Evolutionary conservation across 345 rosid species (phyloP).

Genomic region (Citrus hindsii): DNA sequence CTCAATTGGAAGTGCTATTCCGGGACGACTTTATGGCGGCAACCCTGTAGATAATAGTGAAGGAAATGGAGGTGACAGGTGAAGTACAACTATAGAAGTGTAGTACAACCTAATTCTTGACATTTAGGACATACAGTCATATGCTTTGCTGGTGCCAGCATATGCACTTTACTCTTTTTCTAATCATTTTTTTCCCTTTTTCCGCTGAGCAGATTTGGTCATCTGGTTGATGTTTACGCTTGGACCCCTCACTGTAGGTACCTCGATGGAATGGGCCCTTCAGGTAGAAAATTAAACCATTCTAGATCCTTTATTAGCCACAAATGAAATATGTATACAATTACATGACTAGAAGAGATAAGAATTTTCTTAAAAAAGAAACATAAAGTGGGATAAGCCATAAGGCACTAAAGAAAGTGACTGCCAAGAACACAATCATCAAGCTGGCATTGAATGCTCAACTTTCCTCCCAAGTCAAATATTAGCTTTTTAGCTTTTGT

Average conservation of each 20-base stretch:
- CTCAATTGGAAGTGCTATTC: slow-evolving; percentile 93
- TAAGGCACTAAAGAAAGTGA: slow-evolving; percentile 18
- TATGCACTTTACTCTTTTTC: neutral
- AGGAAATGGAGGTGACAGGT: slow-evolving; percentile 98
- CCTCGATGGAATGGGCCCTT: slow-evolving; percentile 86
- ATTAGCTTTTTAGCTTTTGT: too few species aligned
- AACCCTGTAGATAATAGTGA: slow-evolving; percentile 67
- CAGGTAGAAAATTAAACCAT: slow-evolving; percentile 51
- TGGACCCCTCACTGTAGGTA: slow-evolving; percentile 97
- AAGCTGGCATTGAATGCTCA: too few species aligned
- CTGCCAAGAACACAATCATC: neutral
- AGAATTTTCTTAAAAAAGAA: slow-evolving; percentile 10
- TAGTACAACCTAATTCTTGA: slow-evolving; percentile 17
- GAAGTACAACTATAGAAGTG: slow-evolving; percentile 3
- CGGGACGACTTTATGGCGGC: slow-evolving; percentile 94
- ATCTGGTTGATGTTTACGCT: slow-evolving; percentile 75
- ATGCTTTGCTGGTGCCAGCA: neutral
- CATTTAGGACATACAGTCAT: neutral
- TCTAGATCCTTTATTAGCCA: neutral
- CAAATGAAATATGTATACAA: neutral
- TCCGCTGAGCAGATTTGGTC: slow-evolving; percentile 66
- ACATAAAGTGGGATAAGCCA: slow-evolving; percentile 27
- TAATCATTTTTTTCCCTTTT: neutral
- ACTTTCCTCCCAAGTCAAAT: too few species aligned
- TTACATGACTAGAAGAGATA: slow-evolving; percentile 9